Evolutionary conservation across 306 rosid genomes (phyloP).

Genomic region (Rosa rugosa): DNA sequence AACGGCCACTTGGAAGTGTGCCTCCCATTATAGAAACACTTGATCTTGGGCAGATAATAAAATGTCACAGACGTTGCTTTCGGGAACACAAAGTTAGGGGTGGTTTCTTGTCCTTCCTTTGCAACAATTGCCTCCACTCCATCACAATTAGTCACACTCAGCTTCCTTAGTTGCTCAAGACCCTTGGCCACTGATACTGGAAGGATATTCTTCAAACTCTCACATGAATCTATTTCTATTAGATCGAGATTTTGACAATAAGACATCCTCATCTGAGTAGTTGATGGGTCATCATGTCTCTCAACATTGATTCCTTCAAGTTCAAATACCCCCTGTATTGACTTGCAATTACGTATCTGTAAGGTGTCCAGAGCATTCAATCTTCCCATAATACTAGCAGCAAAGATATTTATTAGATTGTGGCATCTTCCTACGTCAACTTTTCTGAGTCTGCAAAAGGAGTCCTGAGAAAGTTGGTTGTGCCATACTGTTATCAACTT

Average conservation of each 20-base stretch:
- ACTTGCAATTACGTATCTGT: not conserved
- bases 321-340: not conserved
- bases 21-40: slow-evolving; percentile 20
- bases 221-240: not conserved
- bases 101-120: not conserved
- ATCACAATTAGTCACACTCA: not conserved
- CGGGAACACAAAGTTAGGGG: slow-evolving; percentile 8
- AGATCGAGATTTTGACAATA: not conserved
- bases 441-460: not conserved
- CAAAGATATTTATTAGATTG: not conserved
- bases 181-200: not conserved
- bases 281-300: not conserved
- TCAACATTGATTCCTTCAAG: not conserved
- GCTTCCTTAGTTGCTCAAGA: not conserved
- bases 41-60: not conserved
- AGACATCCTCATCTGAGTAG: not conserved
- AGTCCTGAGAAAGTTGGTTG: not conserved
- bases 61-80: not conserved
- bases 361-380: not conserved
- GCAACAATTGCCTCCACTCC: slow-evolving; percentile 22
- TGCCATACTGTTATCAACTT: not conserved
- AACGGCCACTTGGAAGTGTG: slow-evolving; percentile 23
- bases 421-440: not conserved
- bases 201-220: not conserved
- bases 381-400: not conserved